Evolutionary conservation across 2,329 filamentous ascomycete genomes (phyloP).

Genomic region (Curvularia verruculosa): DNA sequence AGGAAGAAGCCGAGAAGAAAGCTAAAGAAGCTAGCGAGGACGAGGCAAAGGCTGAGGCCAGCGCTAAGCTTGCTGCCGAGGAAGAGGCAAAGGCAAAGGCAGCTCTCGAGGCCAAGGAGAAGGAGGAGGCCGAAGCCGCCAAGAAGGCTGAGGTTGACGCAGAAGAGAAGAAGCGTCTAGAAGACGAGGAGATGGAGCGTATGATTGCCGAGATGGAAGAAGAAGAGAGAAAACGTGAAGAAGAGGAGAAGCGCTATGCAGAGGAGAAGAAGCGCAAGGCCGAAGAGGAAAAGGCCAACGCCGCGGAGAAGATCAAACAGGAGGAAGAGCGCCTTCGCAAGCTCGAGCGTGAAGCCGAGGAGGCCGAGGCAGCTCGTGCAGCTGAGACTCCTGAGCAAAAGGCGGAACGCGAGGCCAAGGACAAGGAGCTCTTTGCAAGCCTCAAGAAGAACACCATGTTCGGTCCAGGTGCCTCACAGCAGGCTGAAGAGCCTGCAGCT

Average conservation of each 20-base stretch:
- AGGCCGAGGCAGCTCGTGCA: slow-evolving; percentile 52
- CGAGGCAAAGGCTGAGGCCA: slow-evolving; percentile 51
- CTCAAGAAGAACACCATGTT: slow-evolving; percentile 57
- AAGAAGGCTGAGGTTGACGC: slow-evolving; percentile 52
- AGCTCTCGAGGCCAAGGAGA: slow-evolving; percentile 38
- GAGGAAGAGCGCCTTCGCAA: slow-evolving; percentile 61
- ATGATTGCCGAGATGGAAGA: slow-evolving; percentile 69
- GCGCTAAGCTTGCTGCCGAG: slow-evolving; percentile 61
- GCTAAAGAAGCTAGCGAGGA: slow-evolving; percentile 52
- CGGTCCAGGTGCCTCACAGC: slow-evolving; percentile 52
- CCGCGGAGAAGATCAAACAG: slow-evolving; percentile 52
- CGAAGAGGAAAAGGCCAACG: slow-evolving; percentile 64
- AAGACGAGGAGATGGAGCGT: slow-evolving; percentile 57
- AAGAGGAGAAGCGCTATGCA: slow-evolving; percentile 72
- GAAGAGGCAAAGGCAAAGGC: slow-evolving; percentile 48
- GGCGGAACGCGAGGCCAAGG: slow-evolving; percentile 46
- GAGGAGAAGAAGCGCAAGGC: slow-evolving; percentile 71
- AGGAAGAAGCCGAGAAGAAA: slow-evolving; percentile 65
- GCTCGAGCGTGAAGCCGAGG: slow-evolving; percentile 57
- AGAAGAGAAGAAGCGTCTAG: slow-evolving; percentile 44
- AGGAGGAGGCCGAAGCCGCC: slow-evolving; percentile 39
- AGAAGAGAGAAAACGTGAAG: slow-evolving; percentile 57
- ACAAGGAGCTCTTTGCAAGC: slow-evolving; percentile 51
- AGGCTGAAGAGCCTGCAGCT: slow-evolving; percentile 54
- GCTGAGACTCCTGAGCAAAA: slow-evolving; percentile 52